Evolutionary conservation across 331 rosid species (phyloP), one percentile per base, ranked within the genome.

Genomic region (Saraca asoca): DNA sequence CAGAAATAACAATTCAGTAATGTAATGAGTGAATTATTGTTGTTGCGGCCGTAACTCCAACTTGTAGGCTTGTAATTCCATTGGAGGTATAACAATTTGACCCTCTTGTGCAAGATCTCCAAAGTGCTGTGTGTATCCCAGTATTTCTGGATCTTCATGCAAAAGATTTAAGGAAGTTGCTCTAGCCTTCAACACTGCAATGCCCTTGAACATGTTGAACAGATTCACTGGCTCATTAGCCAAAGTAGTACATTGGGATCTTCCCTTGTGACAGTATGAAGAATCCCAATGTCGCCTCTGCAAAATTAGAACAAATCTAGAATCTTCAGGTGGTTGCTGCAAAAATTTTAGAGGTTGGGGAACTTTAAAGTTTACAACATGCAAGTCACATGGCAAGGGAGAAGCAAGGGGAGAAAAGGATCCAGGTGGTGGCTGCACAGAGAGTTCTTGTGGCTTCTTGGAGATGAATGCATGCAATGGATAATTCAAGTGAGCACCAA

Each of bases 51-150:
- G 76, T 63, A 94, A 39, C 66, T 90, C 96, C 74, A 94, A 53
- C 88, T 85, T 88, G 89, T 94, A 94, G 35, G 99, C 92, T 73
- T 83, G 95, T 45, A 94, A 69, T 75, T 94, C 99, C 99, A 90
- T 94, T 7, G 97, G 96, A 64, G 97, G 80, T 62, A 94, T 82
- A 20, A 62, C 67, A 16, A 94, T 79, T 5, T 64, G 87, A 34
- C 97, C 99, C 34, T 88, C 97, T 76, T 62, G 89, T 35, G 87
- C 81, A 72, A 70, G 51, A 59, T 81, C 85, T 24, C 92, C 85
- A 16, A 79, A 62, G 67, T 75, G 85, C 66, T 88, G 88, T 0
- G 78, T 43, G 74, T 86, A 86, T 19, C 99, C 99, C 38, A 94
- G 86, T 70, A 85, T 62, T 51, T 88, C 95, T 3, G 82, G 78